Evolutionary conservation across 371 early-diverging fungal genomes (phyloP).

Genomic region (Coemansia sp.): DNA sequence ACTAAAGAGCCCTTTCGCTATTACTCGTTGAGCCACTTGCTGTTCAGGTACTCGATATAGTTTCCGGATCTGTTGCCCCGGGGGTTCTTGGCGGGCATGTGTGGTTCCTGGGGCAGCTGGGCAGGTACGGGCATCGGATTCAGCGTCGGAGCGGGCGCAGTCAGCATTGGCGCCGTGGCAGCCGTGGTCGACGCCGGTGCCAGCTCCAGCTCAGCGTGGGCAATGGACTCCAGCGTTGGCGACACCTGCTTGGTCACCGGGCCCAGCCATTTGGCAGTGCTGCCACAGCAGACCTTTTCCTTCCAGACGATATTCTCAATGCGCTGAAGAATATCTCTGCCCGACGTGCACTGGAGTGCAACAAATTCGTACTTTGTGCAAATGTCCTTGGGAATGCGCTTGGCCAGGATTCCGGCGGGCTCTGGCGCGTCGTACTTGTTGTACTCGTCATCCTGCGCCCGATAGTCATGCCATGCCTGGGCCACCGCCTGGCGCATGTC

Average conservation of each 20-base stretch:
- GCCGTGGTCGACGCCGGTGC: no score
- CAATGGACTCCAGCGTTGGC: no score
- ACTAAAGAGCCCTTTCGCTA: no score
- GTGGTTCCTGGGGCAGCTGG: no score
- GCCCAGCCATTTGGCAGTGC: background rate
- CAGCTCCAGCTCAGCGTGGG: no score
- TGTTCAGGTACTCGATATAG: no score
- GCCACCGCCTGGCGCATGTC: conserved; percentile 1
- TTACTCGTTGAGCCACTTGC: no score
- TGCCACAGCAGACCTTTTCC: background rate
- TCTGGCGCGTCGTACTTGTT: conserved; percentile 3
- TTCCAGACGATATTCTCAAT: conserved; percentile 5
- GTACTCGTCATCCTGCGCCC: background rate
- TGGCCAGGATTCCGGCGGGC: conserved; percentile 3
- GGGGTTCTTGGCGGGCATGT: no score
- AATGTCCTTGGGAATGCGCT: conserved; percentile 1
- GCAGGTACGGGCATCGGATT: no score
- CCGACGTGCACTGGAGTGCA: background rate
- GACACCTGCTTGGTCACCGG: background rate
- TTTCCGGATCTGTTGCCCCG: no score
- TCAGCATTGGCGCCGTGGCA: no score
- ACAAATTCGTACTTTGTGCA: background rate
- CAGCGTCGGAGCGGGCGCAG: no score
- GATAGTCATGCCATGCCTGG: background rate
- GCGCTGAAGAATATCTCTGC: background rate